Conservation (phyloP, 176 grass and related monocot species). For the Guadua angustifolia region DNA sequence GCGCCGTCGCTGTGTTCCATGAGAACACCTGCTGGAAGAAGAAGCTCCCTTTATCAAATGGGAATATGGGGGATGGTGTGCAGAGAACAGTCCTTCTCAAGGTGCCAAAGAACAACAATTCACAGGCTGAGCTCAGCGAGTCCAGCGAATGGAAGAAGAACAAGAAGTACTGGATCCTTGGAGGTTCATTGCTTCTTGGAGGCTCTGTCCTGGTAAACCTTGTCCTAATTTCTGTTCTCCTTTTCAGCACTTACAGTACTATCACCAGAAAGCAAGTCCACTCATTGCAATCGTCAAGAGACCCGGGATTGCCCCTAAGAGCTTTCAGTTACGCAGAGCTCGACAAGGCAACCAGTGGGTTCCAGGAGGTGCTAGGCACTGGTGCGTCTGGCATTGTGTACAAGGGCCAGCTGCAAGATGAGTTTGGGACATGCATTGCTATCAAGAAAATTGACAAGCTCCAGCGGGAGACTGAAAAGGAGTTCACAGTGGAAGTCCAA, state of each 20-base stretch:
- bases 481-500: slow-evolving; percentile 36
- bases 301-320: not conserved
- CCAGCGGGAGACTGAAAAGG: slow-evolving; percentile 22
- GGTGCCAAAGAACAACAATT: slow-evolving; percentile 6
- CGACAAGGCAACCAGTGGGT: slow-evolving; percentile 39
- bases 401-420: slow-evolving; percentile 40
- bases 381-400: slow-evolving; percentile 49
- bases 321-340: slow-evolving; percentile 34
- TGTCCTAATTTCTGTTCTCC: slow-evolving; percentile 4
- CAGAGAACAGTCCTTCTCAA: slow-evolving; percentile 19
- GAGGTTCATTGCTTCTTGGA: slow-evolving; percentile 24
- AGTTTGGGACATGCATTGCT: not conserved
- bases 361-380: slow-evolving; percentile 44
- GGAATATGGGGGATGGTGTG: not conserved
- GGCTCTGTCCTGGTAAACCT: slow-evolving; percentile 23
- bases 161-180: slow-evolving; percentile 30
- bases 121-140: not conserved
- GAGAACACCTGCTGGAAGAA: too few species aligned
- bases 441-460: slow-evolving; percentile 28
- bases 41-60: too few species aligned
- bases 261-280: not conserved
- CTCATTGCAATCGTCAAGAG: not conserved
- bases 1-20: too few species aligned
- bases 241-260: not conserved
- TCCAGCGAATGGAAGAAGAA: not conserved